Base-by-base conservation (phyloP, 1,284 basidiomycete species). In the Phellopilus nigrolimitatus region DNA sequence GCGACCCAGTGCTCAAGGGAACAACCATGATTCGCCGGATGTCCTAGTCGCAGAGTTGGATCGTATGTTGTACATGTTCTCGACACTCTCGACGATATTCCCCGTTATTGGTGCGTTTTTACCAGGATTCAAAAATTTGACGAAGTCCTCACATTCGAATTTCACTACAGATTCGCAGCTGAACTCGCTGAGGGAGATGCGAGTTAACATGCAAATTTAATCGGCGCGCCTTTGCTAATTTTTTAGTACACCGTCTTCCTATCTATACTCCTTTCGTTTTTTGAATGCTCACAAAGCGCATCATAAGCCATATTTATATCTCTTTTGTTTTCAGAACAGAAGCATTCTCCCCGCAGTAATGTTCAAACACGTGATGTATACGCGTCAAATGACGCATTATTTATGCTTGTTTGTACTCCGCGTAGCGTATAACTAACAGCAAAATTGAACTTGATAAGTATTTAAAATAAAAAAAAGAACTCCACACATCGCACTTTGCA, bases 41-140 rank as follows among this genome's bases (percentile, higher is more conserved):
- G 41, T 40, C 13, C 41, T 54, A 9, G 30, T 34, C 13, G 42
- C 27, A 19, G 53, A 49, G 36, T 31, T 50, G 22, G 19, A 38
- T 37, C 40, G 53, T 15, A 19, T 41, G 9, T 38, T 54, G 47
- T 15, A 48, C 21, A 36, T 30, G 17, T n/a, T 53, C 10, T 24
- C 47, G 3, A 28, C 43, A n/a, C 39, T 53, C 12, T 12, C 39
- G 17, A 9, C 46, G n/a, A 38, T 49, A 13, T 53, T 43, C 24
- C 46, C 52, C 24, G 52, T 53, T 2, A 24, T 48, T 10, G 47
- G 52, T 53, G 21, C 31, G 51, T 38, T 6, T 43, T 15, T 8
- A 5, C 12, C 25, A 13, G 7, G 12, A 1, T 2, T 31, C 19
- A 38, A 13, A 28, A 17, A 4, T 19, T 17, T 21, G 19, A 19